Base-by-base conservation (phyloP, 2,329 filamentous ascomycete species). In the Claviceps monticola region DNA sequence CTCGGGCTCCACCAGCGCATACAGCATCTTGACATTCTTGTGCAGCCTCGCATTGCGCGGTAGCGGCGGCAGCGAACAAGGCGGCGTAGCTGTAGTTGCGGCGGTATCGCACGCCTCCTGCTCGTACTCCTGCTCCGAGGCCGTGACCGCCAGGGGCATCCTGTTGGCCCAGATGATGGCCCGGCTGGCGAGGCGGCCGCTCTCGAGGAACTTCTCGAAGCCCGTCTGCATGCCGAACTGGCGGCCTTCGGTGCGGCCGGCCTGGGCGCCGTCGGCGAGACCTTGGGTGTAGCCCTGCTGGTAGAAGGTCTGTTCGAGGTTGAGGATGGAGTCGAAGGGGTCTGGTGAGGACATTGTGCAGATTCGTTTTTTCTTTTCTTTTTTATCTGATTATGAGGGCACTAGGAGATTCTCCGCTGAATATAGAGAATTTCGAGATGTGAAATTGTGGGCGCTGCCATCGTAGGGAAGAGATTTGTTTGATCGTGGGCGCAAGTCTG, bases 201-300 rank as follows among this genome's bases (percentile, higher is more conserved):
- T 79, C 56, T 88, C 83, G 43, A 86, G 64, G 62, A 94, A 96
- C 69, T 95, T 97, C 60, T 95, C 88, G 60, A 93, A 97, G 0
- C 90, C 91, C 57, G 90, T 93, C 64, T 94, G 86, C 43, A 97
- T 79, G 0, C 91, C 93, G 63, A 97, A 88, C 19, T 88, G 80
- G 49, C 89, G 86, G 55, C 93, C 93, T 74, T 98, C 93, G 57
- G 88, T 81, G 53, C 83, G 82, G 41, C 93, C 93, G 36, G 87
- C 84, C 54, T 77, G 76, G 42, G 80, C 73, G 54, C 93, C 93
- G 67, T 95, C 91, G 42, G 75, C 70, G 47, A 80, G 67, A 44
- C 93, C 93, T 51, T 88, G 77, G 5, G 74, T 67, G 71, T 89
- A 91, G 54, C 93, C 93, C 67, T 91, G 81, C 45, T 79, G 73